A percentile compares a stretch with the other conserved stretches of the same genome.
phyloP scores from a whole-genome alignment of 1,284 basidiomycete species.

The Athelia psychrophila region DNA sequence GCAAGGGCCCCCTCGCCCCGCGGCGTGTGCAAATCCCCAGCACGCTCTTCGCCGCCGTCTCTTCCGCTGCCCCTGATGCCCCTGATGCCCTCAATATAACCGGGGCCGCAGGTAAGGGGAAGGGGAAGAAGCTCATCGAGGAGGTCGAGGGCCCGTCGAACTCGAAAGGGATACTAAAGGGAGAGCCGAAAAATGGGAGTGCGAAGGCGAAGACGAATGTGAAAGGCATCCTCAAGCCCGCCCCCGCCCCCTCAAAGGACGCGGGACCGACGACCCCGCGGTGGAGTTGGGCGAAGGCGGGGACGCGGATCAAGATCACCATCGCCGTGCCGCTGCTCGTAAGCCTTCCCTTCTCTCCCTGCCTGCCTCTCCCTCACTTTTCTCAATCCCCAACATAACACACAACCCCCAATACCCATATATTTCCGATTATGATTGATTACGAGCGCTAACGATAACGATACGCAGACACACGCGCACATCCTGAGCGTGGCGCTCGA shows the following conservation, averaged over 20 bases:
- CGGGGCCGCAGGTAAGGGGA: constrained; percentile 1
- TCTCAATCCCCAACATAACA: too few relatives aligned
- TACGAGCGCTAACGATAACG: too few relatives aligned
- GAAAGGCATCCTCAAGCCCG: background rate
- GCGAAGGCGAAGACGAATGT: too few relatives aligned
- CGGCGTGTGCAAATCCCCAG: constrained; percentile 30
- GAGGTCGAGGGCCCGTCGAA: constrained; percentile 15
- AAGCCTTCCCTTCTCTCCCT: constrained; percentile 11
- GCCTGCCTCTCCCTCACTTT: too few relatives aligned
- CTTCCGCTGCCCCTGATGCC: constrained; percentile 12
- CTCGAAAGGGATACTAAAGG: too few relatives aligned
- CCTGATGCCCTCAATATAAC: too few relatives aligned
- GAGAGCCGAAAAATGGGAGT: too few relatives aligned
- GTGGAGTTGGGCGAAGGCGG: constrained; percentile 29
- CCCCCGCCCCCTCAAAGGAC: background rate
- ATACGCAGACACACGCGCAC: too few relatives aligned
- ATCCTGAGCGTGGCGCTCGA: too few relatives aligned
- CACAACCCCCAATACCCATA: too few relatives aligned
- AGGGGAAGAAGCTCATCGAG: constrained; percentile 24
- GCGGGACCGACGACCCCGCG: constrained; percentile 1
- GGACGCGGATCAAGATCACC: constrained; percentile 22
- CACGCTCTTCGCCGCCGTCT: too few relatives aligned
- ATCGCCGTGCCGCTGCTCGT: constrained; percentile 32
- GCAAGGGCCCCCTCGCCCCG: constrained; percentile 31
- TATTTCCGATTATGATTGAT: too few relatives aligned